Base-by-base conservation (phyloP, 176 grass and related monocot species). In the Eleusine coracana region DNA sequence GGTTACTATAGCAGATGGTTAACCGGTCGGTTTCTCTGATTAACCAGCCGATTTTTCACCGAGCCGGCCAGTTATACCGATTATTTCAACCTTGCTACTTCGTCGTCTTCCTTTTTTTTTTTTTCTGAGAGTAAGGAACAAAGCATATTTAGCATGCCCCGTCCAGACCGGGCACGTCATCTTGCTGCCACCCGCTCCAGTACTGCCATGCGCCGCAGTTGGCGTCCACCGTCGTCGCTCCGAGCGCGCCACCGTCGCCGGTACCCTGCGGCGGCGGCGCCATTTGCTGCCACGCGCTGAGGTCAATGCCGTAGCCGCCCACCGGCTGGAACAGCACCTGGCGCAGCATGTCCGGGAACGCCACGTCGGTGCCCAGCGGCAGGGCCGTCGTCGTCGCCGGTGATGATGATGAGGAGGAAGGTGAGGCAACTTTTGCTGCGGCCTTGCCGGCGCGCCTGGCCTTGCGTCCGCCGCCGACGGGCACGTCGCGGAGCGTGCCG, bases 401-500 rank as follows among this genome's bases (percentile, higher is more conserved):
- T 6, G 56, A 2, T n/a, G 21, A 9, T 6, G 56, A 7, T 7
- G 21, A 9, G 56, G 56, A 59, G 56, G 59, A 62, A 10, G 59
- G 10, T 21, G 56, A 27, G 2, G 85, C 46, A 10, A 68, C 28
- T 15, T 86, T 81, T 2, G 79, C n/a, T 31, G 16, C 31, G 40
- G 17, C 62, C 65, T 56, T 70, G 36, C 49, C 20, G 14, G 51
- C 67, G 71, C 96, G 93, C 85, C 88, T 94, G 80, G 92, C 96
- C 87, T 99, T 99, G 80, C 91, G 91, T 15, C 88, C 87, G 55
- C 96, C 93, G 28, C 96, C 96, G 61, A 96, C 89, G 49, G 96
- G 96, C 23, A 99, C 96, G 76, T 96, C 92, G 76, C 93, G 96
- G 75, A 99, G 93, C 41, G 87, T 94, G 60, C 96, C 96, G 62